Evolutionary conservation across 2,329 filamentous ascomycete species (phyloP), one percentile per base, ranked within the genome.

Genomic region (Penicillium sp.): DNA sequence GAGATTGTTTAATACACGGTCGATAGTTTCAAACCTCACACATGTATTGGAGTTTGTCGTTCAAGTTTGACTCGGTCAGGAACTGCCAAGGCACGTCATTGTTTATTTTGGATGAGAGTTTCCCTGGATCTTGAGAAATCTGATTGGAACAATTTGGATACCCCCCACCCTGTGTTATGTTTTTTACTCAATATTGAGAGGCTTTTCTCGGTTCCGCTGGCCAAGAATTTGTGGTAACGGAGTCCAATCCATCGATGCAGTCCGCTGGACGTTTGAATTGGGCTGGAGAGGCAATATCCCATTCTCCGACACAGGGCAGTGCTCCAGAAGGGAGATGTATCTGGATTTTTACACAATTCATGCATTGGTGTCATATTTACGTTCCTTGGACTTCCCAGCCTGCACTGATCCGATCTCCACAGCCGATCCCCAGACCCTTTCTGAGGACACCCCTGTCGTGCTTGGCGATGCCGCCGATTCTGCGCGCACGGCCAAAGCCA

Each of bases 381-480:
- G 28, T 47, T 45, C 39, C 45, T 36, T 48, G 38, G 38, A 43
- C 18, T 5, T 9, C 10, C n/a, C 15, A 10, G 34, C 42, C 16
- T 45, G 44, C 28, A 43, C 23, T 2, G 36, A 39, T 9, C 6
- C 43, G 29, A 45, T 42, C 39, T 33, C 31, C 31, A 33, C 34
- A 52, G 9, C 38, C 26, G 44, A 53, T 57, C 39, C 9, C 42
- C 52, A 26, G n/a, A 6, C 7, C 31, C 18, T 23, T 13, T 29
- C 33, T 39, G 29, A 48, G 38, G 23, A 28, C 12, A 54, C 49
- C 49, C 54, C 52, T 54, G 51, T 50, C 42, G 41, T 49, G 33
- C 54, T 54, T 52, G 49, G 52, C 54, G 49, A 45, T 18, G 26
- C 24, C 21, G 33, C 24, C 24, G 21, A 23, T 12, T 49, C 41